Base-by-base conservation (phyloP, 2,329 filamentous ascomycete species). In the Diaporthe velutina region DNA sequence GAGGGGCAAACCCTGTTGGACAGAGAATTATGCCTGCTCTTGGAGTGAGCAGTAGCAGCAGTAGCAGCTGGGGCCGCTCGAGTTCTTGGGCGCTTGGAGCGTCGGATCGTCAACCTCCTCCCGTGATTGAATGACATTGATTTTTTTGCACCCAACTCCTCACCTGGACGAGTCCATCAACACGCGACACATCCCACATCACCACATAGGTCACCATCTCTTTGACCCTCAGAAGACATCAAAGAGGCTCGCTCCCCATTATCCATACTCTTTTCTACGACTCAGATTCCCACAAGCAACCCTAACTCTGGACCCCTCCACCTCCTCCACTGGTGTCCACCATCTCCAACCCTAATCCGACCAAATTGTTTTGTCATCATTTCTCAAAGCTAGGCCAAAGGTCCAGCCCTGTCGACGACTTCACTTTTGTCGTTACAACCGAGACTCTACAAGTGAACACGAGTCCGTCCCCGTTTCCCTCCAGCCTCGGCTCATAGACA, bases 301-400 rank as follows among this genome's bases (percentile, higher is more conserved):
- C 64, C 48, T 28, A 54, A 54, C 64, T 40, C 48, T 28, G 48
- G 64, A 68, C 64, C 64, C 45, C 64, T 54, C 64, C 64, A 68
- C 33, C 64, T 54, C 64, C 64, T 54, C 64, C 64, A 68, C 22
- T 33, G 2, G 64, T 50, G 64, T 68, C 64, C 64, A 68, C 64
- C 64, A 68, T 68, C 64, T 68, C 64, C 64, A 68, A 68, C 64
- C 64, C 64, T 68, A 68, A 68, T 68, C 48, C 22, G 45, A 6
- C 48, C 33, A 68, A 68, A 68, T 68, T 68, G 64, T 68, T 68
- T 68, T 68, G 64, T 68, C 64, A 68, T 54, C 64, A 68, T 68
- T 68, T 38, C 45, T 28, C 33, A 12, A 28, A 68, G 64, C 64
- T 68, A 54, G n/a, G 4, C 33, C 33, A 28, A 54, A 68, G 30